A percentile compares a stretch with the other conserved stretches of the same genome.
Conservation (phyloP, 208 protist genomes). For the Histomonas meleagridis region DNA sequence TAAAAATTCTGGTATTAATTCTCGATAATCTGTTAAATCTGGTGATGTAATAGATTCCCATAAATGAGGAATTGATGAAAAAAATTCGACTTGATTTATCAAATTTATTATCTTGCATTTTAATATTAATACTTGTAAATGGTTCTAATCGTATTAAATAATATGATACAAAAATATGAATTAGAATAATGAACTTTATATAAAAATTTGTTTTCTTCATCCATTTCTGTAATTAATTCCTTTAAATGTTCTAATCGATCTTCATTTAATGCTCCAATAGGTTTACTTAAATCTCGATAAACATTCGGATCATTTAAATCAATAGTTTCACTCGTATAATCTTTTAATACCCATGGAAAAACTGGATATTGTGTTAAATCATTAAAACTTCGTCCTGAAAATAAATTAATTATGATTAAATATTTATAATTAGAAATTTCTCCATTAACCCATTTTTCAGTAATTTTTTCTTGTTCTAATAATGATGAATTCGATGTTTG, state of each 20-base stretch:
- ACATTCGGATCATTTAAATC: no score
- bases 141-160: background rate
- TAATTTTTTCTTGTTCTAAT: no score
- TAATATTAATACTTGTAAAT: background rate
- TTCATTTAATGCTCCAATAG: no score
- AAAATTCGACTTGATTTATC: background rate
- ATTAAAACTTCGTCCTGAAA: background rate
- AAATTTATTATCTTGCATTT: background rate
- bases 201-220: no score
- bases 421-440: background rate
- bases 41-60: background rate
- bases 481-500: no score
- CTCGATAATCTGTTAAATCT: conserved; percentile 13
- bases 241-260: no score
- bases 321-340: no score
- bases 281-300: no score
- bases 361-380: background rate
- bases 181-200: conserved; percentile 42
- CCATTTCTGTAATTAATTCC: no score
- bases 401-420: background rate
- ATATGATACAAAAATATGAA: background rate
- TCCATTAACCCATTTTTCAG: background rate
- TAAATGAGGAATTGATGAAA: background rate
- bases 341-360: background rate
- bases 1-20: conserved; percentile 60